Percentiles rank a stretch among this genome's conserved stretches.
Evolutionary conservation across 2,329 filamentous ascomycete genomes (phyloP).

Genomic region (Penicillium sp.): DNA sequence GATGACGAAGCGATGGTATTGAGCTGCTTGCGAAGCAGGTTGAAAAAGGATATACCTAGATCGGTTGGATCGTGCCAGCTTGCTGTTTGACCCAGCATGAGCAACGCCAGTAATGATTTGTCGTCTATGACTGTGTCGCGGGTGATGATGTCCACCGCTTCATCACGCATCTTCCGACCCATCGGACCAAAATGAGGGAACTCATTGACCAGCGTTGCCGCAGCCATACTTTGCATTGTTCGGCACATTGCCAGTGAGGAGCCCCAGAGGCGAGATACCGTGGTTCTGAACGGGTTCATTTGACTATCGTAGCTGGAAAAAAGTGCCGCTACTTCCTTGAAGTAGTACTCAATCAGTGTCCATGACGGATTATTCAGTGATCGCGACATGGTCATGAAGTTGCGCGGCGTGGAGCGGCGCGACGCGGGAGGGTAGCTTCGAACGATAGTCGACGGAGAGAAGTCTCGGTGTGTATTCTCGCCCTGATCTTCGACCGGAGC

Average conservation of each 20-base stretch:
- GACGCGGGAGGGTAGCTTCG: slow-evolving; percentile 33
- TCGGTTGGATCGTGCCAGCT: slow-evolving; percentile 61
- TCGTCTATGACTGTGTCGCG: slow-evolving; percentile 52
- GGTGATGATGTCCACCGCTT: slow-evolving; percentile 55
- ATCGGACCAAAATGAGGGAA: slow-evolving; percentile 56
- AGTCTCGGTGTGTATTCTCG: slow-evolving; percentile 23
- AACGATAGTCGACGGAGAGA: slow-evolving; percentile 36
- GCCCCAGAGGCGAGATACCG: slow-evolving; percentile 59
- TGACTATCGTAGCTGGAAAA: slow-evolving; percentile 67
- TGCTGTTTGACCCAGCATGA: slow-evolving; percentile 61
- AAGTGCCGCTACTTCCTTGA: slow-evolving; percentile 61
- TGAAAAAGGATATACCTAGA: slow-evolving; percentile 56
- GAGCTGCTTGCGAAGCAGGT: slow-evolving; percentile 44
- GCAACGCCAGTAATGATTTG: slow-evolving; percentile 57
- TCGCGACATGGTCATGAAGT: slow-evolving; percentile 39
- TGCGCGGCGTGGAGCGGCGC: slow-evolving; percentile 21
- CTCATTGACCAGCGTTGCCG: slow-evolving; percentile 60
- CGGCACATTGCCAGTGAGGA: slow-evolving; percentile 61
- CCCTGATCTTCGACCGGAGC: slow-evolving; percentile 14
- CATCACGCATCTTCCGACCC: slow-evolving; percentile 54
- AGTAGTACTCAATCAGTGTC: slow-evolving; percentile 63
- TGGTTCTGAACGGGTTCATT: slow-evolving; percentile 62
- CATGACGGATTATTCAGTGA: slow-evolving; percentile 53
- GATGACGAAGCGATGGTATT: slow-evolving; percentile 38
- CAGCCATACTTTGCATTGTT: slow-evolving; percentile 65